These are phyloP conservation scores for Monosporascus sp. DNA, from an alignment of 2,329 filamentous ascomycete species.

Conservation along the genomic window DNA sequence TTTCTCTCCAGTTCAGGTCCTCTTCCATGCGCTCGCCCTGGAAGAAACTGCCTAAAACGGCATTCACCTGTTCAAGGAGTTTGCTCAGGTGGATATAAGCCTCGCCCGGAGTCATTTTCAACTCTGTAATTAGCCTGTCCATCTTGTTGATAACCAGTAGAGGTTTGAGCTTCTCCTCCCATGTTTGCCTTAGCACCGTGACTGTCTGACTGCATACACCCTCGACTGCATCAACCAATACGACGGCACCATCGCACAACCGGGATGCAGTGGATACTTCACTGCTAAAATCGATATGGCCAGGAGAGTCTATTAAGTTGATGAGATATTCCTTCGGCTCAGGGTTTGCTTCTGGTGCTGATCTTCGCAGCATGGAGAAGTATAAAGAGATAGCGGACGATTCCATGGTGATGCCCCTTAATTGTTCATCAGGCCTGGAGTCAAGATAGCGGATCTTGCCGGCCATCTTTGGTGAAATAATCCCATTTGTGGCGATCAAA, in stretches of 20 bases:
- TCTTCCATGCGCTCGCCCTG: constrained; percentile 98
- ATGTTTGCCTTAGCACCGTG: constrained; percentile 89
- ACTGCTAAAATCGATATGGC: constrained; percentile 97
- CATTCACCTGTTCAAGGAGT: constrained; percentile 92
- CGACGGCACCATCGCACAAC: constrained; percentile 88
- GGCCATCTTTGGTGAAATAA: constrained; percentile 95
- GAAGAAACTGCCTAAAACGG: constrained; percentile 94
- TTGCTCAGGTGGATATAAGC: constrained; percentile 86
- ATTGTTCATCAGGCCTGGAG: constrained; percentile 91
- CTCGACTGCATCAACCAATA: constrained; percentile 93
- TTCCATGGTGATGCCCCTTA: constrained; percentile 98
- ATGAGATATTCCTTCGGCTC: constrained; percentile 86
- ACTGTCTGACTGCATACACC: constrained; percentile 98
- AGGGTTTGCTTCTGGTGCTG: constrained; percentile 60
- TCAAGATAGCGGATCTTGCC: constrained; percentile 98
- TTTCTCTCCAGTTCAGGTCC: constrained; percentile 90
- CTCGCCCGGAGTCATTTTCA: constrained; percentile 87
- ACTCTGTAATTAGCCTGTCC: constrained; percentile 86
- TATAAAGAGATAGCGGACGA: constrained; percentile 95
- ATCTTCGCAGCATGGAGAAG: constrained; percentile 82
- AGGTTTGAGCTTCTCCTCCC: constrained; percentile 92
- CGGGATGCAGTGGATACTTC: constrained; percentile 95
- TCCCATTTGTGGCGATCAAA: constrained; percentile 95
- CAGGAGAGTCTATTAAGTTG: constrained; percentile 95
- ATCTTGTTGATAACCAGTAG: constrained; percentile 98